Evolutionary conservation across 106 monocot species (phyloP), one percentile per base, ranked within the genome.

Genomic region (Hemerocallis citrina): DNA sequence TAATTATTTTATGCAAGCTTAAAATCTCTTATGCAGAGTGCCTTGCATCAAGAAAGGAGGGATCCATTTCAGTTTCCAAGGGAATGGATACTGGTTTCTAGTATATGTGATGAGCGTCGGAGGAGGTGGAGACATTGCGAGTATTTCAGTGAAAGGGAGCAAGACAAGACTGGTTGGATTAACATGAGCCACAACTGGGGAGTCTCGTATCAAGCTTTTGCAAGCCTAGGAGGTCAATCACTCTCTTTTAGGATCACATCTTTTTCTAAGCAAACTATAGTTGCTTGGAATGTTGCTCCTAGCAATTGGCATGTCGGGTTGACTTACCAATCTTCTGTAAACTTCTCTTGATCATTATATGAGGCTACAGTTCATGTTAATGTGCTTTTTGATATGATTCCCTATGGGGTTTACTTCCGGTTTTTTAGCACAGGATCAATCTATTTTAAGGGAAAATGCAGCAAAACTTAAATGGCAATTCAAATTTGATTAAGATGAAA

Each of bases 121-220:
- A 0, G 93, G 79, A 0, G 63, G 59, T 9, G 93, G 93, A 0
- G 93, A 93, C 58, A 37, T 89, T 0, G 24, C 27, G 1, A 28
- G 57, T 15, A 69, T 93, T 55, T 62, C 35, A 35, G 82, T 93
- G 55, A 88, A 85, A 66, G 85, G 85, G 0, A 25, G 36, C 21
- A n/a, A n/a, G n/a, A n/a, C 50, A 66, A 31, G 20, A 79, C 76
- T 0, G 72, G 57, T 3, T 93, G 84, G 84, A 67, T 88, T 7
- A 39, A 24, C 28, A 85, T 88, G 92, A 81, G 68, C 66, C 84
- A 81, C 63, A 93, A 88, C 66, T 93, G 93, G 93, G 93, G 93
- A 0, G 74, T 73, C 0, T 74, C 78, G 6, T 89, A 79, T 68
- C 88, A 93, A 49, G 84, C 79, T 16, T 93, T 82, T 60, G 59